phyloP scores from a whole-genome alignment of 2,329 filamentous ascomycete genomes.

The Fusarium odoratissimum region DNA sequence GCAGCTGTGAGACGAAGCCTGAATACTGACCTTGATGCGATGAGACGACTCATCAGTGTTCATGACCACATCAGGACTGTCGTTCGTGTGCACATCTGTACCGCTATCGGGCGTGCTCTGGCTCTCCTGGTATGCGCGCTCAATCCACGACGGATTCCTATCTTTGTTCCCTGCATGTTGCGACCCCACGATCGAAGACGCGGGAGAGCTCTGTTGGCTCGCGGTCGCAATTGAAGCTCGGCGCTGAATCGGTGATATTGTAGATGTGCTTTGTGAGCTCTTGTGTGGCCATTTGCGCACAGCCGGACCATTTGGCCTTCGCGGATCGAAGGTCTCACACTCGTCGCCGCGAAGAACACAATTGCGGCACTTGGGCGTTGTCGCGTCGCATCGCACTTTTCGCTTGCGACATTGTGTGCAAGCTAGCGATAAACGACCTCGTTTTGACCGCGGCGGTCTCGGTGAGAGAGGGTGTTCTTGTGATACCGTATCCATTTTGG shows the following conservation, averaged over 20 bases:
- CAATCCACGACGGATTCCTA: slow-evolving; percentile 35
- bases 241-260: slow-evolving; percentile 11
- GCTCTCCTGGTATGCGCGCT: slow-evolving; percentile 35
- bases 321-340: slow-evolving; percentile 37
- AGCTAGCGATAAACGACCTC: slow-evolving; percentile 29
- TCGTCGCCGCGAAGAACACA: slow-evolving; percentile 36
- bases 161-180: slow-evolving; percentile 25
- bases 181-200: slow-evolving; percentile 24
- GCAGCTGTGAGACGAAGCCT: neutral
- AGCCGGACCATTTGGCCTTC: slow-evolving; percentile 35
- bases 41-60: slow-evolving; percentile 41
- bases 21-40: slow-evolving; percentile 31
- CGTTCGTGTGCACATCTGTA: slow-evolving; percentile 24
- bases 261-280: neutral
- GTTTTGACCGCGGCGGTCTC: slow-evolving; percentile 26
- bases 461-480: slow-evolving; percentile 16
- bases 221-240: slow-evolving; percentile 19
- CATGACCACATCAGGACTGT: slow-evolving; percentile 37
- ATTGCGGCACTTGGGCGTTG: slow-evolving; percentile 40
- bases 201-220: slow-evolving; percentile 36
- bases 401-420: slow-evolving; percentile 39
- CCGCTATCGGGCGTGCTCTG: slow-evolving; percentile 22
- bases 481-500: neutral
- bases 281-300: slow-evolving; percentile 39
- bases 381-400: slow-evolving; percentile 40